Base-by-base conservation (phyloP, 1,284 basidiomycete genomes). In the Volvariella volvacea region DNA sequence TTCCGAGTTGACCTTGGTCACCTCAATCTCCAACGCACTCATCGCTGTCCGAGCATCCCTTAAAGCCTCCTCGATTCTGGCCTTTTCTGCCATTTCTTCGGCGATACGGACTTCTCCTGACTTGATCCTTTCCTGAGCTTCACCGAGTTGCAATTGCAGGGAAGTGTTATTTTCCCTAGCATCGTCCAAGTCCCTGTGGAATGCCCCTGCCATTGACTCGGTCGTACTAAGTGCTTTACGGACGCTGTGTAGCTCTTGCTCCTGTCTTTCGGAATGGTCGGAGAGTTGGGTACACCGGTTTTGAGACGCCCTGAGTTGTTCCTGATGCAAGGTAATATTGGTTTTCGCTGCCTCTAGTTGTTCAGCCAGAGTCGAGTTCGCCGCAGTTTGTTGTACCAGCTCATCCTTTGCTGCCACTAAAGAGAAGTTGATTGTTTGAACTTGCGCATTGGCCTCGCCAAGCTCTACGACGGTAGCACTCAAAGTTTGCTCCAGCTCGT, bases 71-170 rank as follows among this genome's bases (percentile, higher is more conserved):
- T 49, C 40, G 31, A 45, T 38, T 15, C 44, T 43, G 8, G 8
- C 32, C n/a, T 53, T 40, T 8, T 49, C 21, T 16, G 8, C 15
- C 39, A 39, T 9, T 15, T 44, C 22, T 19, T 41, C 28, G 6
- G 36, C 34, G 0, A 52, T 32, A 4, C 31, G 22, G 10, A 25
- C 33, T 25, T 48, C 47, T n/a, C 44, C 42, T 14, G 34, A 31
- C 21, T 21, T 21, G 14, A 48, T 28, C 15, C 12, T 15, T 15
- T 21, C 37, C 30, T 44, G 34, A 20, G 34, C 34, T 16, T 6
- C 33, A 20, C 33, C 34, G 17, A 50, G 31, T 38, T 52, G 50
- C 12, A 25, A 42, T 43, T 50, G 51, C 25, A 50, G 45, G 31
- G 47, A 39, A 4, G 25, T 25, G 12, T 41, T 37, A 1, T 25